Evolutionary conservation across 805 yeast species (phyloP).

Genomic region (Hanseniaspora lindneri): DNA sequence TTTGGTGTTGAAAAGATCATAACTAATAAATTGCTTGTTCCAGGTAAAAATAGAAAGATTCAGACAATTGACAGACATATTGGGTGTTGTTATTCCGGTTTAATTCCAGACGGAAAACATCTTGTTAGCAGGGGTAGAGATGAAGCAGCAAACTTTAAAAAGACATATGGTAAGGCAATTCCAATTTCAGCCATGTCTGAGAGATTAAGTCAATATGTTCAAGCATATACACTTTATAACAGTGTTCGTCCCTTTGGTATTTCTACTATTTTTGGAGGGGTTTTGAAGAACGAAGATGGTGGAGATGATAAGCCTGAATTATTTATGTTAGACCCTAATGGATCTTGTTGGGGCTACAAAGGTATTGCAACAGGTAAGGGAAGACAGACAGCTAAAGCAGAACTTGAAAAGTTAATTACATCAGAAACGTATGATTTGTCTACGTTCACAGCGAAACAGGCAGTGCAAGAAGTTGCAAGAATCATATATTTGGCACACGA

Average conservation of each 20-base stretch:
- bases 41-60: conserved; percentile 78
- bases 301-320: conserved; percentile 71
- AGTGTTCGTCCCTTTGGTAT: conserved; percentile 98
- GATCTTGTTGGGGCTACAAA: conserved; percentile 91
- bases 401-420: conserved; percentile 68
- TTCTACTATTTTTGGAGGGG: conserved; percentile 84
- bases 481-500: conserved; percentile 91
- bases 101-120: conserved; percentile 93
- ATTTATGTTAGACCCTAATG: conserved; percentile 96
- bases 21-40: conserved; percentile 74
- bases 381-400: conserved; percentile 94
- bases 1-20: conserved; percentile 92
- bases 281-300: conserved; percentile 35
- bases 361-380: conserved; percentile 99
- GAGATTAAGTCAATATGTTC: conserved; percentile 81
- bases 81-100: conserved; percentile 90
- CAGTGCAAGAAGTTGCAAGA: conserved; percentile 86
- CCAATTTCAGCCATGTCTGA: conserved; percentile 73
- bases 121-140: conserved; percentile 85
- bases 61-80: conserved; percentile 88
- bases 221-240: conserved; percentile 88
- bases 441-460: conserved; percentile 56
- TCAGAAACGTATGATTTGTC: conserved; percentile 33
- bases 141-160: conserved; percentile 71
- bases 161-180: conserved; percentile 62